phyloP scores from a whole-genome alignment of 192 early-diverging fungal genomes.

The Thamnidium elegans region DNA sequence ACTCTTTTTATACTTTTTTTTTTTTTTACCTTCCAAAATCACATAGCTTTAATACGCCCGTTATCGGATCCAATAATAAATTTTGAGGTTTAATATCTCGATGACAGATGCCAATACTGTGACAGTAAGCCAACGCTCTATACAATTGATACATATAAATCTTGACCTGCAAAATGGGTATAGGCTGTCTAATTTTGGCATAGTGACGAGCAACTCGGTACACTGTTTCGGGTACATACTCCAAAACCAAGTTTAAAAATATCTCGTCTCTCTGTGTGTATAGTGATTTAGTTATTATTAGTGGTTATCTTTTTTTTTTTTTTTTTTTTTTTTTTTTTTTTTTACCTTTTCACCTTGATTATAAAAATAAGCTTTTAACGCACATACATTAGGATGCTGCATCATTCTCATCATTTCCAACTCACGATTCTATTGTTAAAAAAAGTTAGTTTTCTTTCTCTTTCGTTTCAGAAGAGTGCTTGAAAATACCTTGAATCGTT shows the following conservation, averaged over 20 bases:
- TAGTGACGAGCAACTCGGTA: slow-evolving; percentile 91
- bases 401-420: slow-evolving; percentile 93
- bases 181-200: slow-evolving; percentile 86
- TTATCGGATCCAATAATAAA: slow-evolving; percentile 84
- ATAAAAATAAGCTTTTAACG: slow-evolving; percentile 91
- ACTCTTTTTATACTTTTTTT: not conserved
- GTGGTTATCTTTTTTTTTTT: not conserved
- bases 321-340: slow-evolving; percentile 4
- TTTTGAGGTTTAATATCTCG: slow-evolving; percentile 99
- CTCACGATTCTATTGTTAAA: slow-evolving; percentile 73
- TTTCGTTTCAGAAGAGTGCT: not conserved
- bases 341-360: slow-evolving; percentile 83
- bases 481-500: slow-evolving; percentile 86
- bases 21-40: slow-evolving; percentile 81
- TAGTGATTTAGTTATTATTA: not conserved
- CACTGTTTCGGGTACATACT: slow-evolving; percentile 96
- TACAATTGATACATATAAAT: slow-evolving; percentile 99
- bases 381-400: slow-evolving; percentile 90
- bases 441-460: not conserved
- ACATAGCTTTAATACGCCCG: slow-evolving; percentile 94
- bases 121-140: slow-evolving; percentile 95
- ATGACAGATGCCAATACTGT: slow-evolving; percentile 96
- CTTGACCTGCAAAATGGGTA: slow-evolving; percentile 95
- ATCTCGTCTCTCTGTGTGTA: slow-evolving; percentile 77
- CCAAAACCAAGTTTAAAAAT: slow-evolving; percentile 93